Base-by-base conservation (phyloP, 2,329 filamentous ascomycete genomes). In the Fusarium falciforme region DNA sequence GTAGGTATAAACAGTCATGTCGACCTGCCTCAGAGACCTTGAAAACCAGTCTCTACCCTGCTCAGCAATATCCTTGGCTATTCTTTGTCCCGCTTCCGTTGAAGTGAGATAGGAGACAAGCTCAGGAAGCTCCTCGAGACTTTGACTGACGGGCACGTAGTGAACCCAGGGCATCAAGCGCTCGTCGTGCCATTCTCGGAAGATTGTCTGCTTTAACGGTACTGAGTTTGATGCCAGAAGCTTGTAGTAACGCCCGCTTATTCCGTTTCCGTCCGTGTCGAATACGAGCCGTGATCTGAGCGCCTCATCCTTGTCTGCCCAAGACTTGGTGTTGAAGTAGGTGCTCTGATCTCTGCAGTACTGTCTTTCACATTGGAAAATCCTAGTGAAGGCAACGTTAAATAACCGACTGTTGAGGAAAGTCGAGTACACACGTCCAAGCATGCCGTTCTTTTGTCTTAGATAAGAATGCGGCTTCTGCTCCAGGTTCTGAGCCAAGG, bases 1-100 rank as follows among this genome's bases (percentile, higher is more conserved):
- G 74, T 92, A 92, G 31, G 89, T 84, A 83, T 91, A 92, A 2
- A 89, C 84, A 31, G 87, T 84, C 75, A 91, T 86, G 77, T 93
- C 90, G 40, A 88, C 85, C 52, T 89, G 88, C 47, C 90, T 79
- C 36, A 93, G 75, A 12, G 87, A 87, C 73, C 83, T 86, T 0
- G 74, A 77, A 55, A 86, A 87, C 91, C 91, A 93, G 10, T 85
- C 83, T 10, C 84, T 82, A 0, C 91, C 90, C 9, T 81, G 78
- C 58, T 87, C 83, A 1, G 89, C 90, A 68, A 93, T 87, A 31
- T 83, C 79, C 31, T 81, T 79, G 0, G 88, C 90, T 66, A 84
- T 82, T 25, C 68, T 68, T 72, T 86, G 84, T 0, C 91, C 91
- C 6, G 82, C 77, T 5, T 81, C 79, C 0, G 84, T 85, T 0